These are phyloP conservation scores for Cerioporus squamosus DNA, from an alignment of 1,284 basidiomycete species.

Conservation along the genomic window DNA sequence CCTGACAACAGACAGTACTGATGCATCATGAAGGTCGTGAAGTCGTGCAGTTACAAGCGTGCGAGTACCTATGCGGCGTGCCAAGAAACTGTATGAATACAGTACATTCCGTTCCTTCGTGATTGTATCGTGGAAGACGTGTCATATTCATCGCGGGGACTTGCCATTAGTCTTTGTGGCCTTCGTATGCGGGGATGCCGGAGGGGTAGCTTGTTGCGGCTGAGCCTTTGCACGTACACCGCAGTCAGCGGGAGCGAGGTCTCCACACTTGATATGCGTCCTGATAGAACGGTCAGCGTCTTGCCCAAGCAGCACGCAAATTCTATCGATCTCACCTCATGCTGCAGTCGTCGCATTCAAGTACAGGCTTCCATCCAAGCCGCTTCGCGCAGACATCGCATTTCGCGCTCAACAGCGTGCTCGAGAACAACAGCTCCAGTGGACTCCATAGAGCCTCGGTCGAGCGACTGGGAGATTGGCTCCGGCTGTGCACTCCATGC, in stretches of 20 bases:
- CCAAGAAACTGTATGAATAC: conserved; percentile 5
- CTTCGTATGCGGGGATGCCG: conserved; percentile 17
- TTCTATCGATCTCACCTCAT: conserved; percentile 50
- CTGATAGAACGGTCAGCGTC: conserved; percentile 40
- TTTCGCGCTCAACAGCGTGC: conserved; percentile 68
- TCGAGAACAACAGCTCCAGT: conserved; percentile 77
- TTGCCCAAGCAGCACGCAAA: conserved; percentile 3
- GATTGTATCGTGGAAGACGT: conserved; percentile 9
- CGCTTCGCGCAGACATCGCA: conserved; percentile 85
- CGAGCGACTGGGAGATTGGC: conserved; percentile 35
- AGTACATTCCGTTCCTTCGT: background rate
- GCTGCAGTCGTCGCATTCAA: conserved; percentile 91
- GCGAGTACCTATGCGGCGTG: background rate
- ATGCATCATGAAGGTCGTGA: conserved; percentile 18
- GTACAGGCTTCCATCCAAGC: conserved; percentile 81
- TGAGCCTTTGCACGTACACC: conserved; percentile 48
- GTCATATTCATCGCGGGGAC: conserved; percentile 13
- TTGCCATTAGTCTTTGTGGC: conserved; percentile 20
- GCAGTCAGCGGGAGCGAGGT: conserved; percentile 79
- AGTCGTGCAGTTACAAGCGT: background rate
- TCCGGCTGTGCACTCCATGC: conserved; percentile 24
- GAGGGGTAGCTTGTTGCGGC: conserved; percentile 5
- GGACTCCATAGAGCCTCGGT: conserved; percentile 65
- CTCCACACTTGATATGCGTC: conserved; percentile 84
- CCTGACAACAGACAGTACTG: conserved; percentile 4